These are phyloP conservation scores for Nicotiana benthamiana DNA, from an alignment of 257 asterid genomes.

Conservation along the genomic window DNA sequence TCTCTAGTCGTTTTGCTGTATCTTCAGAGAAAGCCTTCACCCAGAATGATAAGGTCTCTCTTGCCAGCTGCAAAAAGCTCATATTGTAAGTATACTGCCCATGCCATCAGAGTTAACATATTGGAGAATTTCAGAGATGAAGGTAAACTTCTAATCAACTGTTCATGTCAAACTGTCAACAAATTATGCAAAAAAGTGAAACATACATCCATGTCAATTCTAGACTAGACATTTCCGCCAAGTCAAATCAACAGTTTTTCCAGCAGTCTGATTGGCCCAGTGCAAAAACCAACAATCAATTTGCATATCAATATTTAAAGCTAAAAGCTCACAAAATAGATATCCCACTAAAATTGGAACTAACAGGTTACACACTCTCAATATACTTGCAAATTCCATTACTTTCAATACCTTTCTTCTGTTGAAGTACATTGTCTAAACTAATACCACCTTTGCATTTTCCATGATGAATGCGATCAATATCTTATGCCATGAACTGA, in stretches of 20 bases:
- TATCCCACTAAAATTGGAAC: neutral
- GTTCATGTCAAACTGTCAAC: neutral
- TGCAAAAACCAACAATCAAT: neutral
- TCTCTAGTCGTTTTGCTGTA: slow-evolving; percentile 97
- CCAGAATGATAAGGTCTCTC: slow-evolving; percentile 94
- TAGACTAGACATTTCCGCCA: neutral
- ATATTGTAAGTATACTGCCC: neutral
- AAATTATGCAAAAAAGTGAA: neutral
- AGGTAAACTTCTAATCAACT: neutral
- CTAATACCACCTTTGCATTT: neutral
- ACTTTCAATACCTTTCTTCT: neutral
- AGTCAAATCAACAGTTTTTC: neutral
- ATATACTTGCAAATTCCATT: neutral
- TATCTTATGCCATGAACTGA: neutral
- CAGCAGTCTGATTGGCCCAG: neutral
- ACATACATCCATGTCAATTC: neutral
- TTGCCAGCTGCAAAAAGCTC: slow-evolving; percentile 67
- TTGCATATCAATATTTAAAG: neutral
- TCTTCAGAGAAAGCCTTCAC: slow-evolving; percentile 97
- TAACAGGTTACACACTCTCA: neutral
- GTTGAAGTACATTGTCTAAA: neutral
- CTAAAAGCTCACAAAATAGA: neutral
- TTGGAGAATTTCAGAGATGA: neutral
- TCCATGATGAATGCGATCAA: neutral
- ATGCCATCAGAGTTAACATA: neutral